Evolutionary conservation across 2,329 filamentous ascomycete genomes (phyloP).

Genomic region (Fusarium sublunatum): DNA sequence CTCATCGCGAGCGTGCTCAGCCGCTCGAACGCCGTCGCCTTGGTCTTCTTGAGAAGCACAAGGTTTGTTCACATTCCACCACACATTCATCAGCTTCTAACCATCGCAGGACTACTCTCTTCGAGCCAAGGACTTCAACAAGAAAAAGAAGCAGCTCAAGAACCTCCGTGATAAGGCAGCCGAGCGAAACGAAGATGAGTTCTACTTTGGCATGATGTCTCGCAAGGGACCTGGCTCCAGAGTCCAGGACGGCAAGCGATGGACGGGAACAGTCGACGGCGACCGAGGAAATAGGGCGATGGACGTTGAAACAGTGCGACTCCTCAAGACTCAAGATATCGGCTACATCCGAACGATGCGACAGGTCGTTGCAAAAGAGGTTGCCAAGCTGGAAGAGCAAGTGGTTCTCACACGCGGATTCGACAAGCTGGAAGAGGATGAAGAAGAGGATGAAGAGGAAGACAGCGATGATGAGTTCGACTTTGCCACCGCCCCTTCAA

Average conservation of each 20-base stretch:
- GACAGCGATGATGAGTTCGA: slow-evolving; percentile 51
- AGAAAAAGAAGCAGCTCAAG: slow-evolving; percentile 71
- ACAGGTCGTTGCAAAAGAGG: slow-evolving; percentile 69
- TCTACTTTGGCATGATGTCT: slow-evolving; percentile 77
- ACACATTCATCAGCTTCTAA: slow-evolving; percentile 19
- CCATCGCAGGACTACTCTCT: slow-evolving; percentile 68
- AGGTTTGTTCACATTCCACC: slow-evolving; percentile 61
- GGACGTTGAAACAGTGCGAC: slow-evolving; percentile 66
- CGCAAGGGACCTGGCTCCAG: slow-evolving; percentile 65
- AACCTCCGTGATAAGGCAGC: slow-evolving; percentile 69
- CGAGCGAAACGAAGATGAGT: slow-evolving; percentile 77
- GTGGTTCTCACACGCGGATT: slow-evolving; percentile 58
- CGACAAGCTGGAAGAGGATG: slow-evolving; percentile 52
- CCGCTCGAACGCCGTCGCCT: slow-evolving; percentile 84
- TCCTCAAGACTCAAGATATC: slow-evolving; percentile 76
- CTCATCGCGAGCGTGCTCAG: slow-evolving; percentile 91
- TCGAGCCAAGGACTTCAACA: slow-evolving; percentile 73
- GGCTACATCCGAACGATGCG: slow-evolving; percentile 72
- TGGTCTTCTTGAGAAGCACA: slow-evolving; percentile 95
- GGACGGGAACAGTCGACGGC: slow-evolving; percentile 66
- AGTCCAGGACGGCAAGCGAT: slow-evolving; percentile 61
- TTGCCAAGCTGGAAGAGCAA: slow-evolving; percentile 65
- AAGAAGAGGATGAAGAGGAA: slow-evolving; percentile 48
- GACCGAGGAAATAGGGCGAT: slow-evolving; percentile 68
- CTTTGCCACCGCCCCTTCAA: slow-evolving; percentile 45